Evolutionary conservation across 768 basidiomycete genomes (phyloP), one percentile per base, ranked within the genome.

Genomic region (Mycena floridula): DNA sequence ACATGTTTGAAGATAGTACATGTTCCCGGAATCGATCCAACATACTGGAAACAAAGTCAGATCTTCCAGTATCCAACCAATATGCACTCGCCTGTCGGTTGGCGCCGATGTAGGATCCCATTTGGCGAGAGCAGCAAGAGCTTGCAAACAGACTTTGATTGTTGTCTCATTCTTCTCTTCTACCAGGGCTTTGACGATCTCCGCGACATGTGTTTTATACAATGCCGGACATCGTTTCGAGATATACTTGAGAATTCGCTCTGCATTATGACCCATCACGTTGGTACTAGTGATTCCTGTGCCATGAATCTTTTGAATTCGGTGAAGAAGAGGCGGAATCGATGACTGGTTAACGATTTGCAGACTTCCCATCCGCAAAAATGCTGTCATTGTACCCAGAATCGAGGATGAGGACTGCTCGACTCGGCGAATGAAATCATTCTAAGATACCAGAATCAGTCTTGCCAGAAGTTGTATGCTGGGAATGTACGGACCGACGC

Each of bases 311-410:
- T 73, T 79, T 42, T 77, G 76, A 5, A 84, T 54, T 21, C 81
- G 78, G 51, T 83, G 82, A 52, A 98, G 63, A 20, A 98, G 72
- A 0, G 82, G 82, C 2, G 93, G 82, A 15, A 98, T 75, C 1
- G 85, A 87, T 0, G 94, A 91, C 41, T 85, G 81, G 57, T 95
- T 96, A 57, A 95, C 53, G 52, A 93, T 71, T 39, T 82, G 78
- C 40, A 86, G 77, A 40, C 76, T 79, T 4, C 78, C 77, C 15
- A 82, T 77, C 25, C 84, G 85, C 30, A 95, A 64, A 51, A 97
- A 63, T 30, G 66, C 66, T 1, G 73, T 64, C 73, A 96, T 82
- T 0, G 94, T 96, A 0, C 75, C 58, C 1, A 77, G 59, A 22
- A 84, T 68, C 15, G 74, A 64, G 0, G 85, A 54, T 2, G 79